Base-by-base conservation (phyloP, 1,284 basidiomycete genomes). In the Coriolopsis trogii region DNA sequence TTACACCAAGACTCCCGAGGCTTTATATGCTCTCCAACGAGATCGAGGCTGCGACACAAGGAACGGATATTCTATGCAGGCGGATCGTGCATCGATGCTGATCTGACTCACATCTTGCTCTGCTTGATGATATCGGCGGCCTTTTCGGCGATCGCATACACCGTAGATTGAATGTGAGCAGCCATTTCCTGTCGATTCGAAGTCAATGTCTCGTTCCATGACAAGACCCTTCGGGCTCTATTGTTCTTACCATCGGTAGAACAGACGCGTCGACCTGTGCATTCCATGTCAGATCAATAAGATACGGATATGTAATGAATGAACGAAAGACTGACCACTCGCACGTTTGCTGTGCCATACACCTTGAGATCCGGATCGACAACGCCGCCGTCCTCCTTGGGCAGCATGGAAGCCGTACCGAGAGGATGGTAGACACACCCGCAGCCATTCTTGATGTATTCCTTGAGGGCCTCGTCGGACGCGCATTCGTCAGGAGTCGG, bases 321-420 rank as follows among this genome's bases (percentile, higher is more conserved):
- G 13, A 30, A 7, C 28, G 8, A n/a, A 18, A 4, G n/a, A 46
- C 49, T 36, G n/a, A 51, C 49, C 10, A 51, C 49, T 29, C 49
- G 24, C 21, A 51, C 26, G 25, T 51, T 51, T 18, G 44, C 43
- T 1, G 49, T 51, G 13, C 44, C 49, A n/a, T 51, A 51, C 33
- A 69, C 65, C 53, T 69, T 67, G 21, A 82, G 64, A 39, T 70
- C 67, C 6, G 73, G 65, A 64, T 77, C 77, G 33, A 83, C 80
- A 15, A 83, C 81, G 55, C 81, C 81, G 29, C 78, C 77, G 51
- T 72, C 62, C 41, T 72, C 70, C 40, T 71, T 63, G 7, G 80
- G 80, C 33, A 82, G 67, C 80, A 82, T 81, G 0, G 53, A 49
- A 15, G 49, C 42, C 1, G 50, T 50, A 13, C 57, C 60, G 12